Evolutionary conservation across 2,329 filamentous ascomycete species (phyloP).

Genomic region (Apiospora arundinis): DNA sequence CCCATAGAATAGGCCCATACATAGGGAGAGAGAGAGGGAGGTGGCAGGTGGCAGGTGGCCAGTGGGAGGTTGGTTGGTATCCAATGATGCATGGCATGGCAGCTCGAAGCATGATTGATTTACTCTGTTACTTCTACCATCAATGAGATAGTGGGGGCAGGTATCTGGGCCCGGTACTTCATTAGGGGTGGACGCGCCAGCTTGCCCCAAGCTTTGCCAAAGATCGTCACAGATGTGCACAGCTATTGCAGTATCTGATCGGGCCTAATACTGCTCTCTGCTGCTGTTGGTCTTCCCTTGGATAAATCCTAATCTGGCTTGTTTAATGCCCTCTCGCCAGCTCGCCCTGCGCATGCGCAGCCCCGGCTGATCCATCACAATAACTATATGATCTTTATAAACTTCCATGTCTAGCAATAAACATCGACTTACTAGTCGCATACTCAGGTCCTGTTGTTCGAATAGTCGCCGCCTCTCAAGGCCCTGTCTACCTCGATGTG

Average conservation of each 20-base stretch:
- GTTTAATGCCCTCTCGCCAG: background rate
- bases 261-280: constrained; percentile 13
- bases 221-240: constrained; percentile 17
- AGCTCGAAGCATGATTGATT: background rate
- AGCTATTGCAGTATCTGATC: constrained; percentile 11
- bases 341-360: background rate
- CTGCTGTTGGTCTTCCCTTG: background rate
- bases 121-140: too few relatives aligned
- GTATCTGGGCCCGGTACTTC: constrained; percentile 4
- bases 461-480: constrained; percentile 1
- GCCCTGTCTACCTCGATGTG: background rate
- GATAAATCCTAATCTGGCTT: constrained; percentile 17
- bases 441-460: background rate
- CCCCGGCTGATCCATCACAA: background rate
- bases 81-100: background rate
- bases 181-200: constrained; percentile 19
- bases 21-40: background rate
- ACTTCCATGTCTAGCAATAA: background rate
- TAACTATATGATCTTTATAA: background rate
- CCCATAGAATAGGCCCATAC: background rate
- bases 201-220: constrained; percentile 12
- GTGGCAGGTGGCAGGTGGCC: too few relatives aligned
- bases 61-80: background rate
- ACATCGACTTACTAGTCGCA: background rate
- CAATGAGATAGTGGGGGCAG: background rate